Evolutionary conservation across 2,329 filamentous ascomycete genomes (phyloP).

Genomic region (Dactylellina sp.): DNA sequence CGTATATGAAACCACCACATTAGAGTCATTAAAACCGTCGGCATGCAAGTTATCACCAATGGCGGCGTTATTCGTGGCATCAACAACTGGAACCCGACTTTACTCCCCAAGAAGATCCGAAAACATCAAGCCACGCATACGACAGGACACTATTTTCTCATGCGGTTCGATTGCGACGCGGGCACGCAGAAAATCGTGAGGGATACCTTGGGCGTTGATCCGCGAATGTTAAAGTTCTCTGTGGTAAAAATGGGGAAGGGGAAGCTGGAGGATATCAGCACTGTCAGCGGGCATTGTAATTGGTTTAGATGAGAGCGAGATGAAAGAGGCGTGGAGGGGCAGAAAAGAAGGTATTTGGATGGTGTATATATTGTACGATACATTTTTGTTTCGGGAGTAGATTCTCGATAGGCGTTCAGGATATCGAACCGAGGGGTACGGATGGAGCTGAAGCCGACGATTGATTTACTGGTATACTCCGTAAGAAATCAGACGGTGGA

Average conservation of each 20-base stretch:
- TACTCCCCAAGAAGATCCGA: conserved; percentile 81
- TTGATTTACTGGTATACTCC: no score
- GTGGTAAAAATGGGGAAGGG: conserved; percentile 82
- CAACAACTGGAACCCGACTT: conserved; percentile 94
- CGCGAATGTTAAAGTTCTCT: conserved; percentile 86
- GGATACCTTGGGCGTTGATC: conserved; percentile 82
- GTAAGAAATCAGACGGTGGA: no score
- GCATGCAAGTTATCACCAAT: conserved; percentile 81
- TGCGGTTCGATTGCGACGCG: conserved; percentile 89
- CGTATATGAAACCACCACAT: conserved; percentile 34
- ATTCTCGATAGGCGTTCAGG: conserved; percentile 30
- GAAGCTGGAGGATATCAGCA: conserved; percentile 72
- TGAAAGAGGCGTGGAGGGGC: neutral
- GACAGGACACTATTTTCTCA: conserved; percentile 94
- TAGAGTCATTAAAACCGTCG: conserved; percentile 90
- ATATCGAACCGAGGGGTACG: no score
- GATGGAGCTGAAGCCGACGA: no score
- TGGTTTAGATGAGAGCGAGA: conserved; percentile 63
- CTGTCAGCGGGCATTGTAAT: conserved; percentile 69
- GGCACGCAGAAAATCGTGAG: conserved; percentile 79
- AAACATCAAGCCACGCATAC: conserved; percentile 86
- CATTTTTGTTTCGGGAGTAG: conserved; percentile 7
- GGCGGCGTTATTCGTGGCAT: conserved; percentile 92
- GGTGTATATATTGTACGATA: conserved; percentile 52
- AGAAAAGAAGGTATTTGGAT: no score